Base-by-base conservation (phyloP, 176 grass and related monocot genomes). In the Phoenix roebelenii region DNA sequence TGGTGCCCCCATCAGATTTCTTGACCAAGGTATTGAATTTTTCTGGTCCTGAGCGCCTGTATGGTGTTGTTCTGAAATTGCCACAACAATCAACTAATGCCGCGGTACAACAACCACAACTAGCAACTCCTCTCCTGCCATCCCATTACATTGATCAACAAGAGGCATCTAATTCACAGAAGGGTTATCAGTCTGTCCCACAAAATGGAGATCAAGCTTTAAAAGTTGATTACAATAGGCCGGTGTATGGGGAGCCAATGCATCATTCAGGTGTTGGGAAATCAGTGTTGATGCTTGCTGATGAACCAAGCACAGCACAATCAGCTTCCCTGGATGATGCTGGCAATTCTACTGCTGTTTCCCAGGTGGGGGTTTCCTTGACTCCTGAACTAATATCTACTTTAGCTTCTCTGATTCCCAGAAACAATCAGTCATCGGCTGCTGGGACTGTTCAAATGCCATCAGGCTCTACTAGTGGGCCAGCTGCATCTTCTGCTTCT, bases 1-100 rank as follows among this genome's bases (percentile, higher is more conserved):
- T 98, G 70, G 87, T 98, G 15, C 87, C 93, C 1, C 87, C 93
- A 54, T 98, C 93, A 22, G 84, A 92, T 67, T 98, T 98, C 60
- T 52, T 98, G 60, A 80, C 76, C 25, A 82, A 89, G 54, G 82
- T 98, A 35, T 82, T 98, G 26, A 80, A 82, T 65, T 77, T 98
- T 77, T 83, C 74, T 67, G 84, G 84, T 51, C 81, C 84, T 15
- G 84, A 98, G 55, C 88, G 93, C 25, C 81, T 98, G 63, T 98
- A 98, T 75, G 93, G 93, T 57, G 76, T 98, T 59, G 67, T 98
- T 60, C 74, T 98, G 58, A 81, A 88, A 19, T 73, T 89, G 59
- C 87, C 79, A 0, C 87, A 92, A 70, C 78, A 79, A 18, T 59
- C 87, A 57, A n/a, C 72, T 65, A 72, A 50, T 73, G 72, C 75